Percentiles rank a stretch among this genome's conserved stretches.
Conservation (phyloP, 2,329 filamentous ascomycete species). For the Trichoderma sp. region DNA sequence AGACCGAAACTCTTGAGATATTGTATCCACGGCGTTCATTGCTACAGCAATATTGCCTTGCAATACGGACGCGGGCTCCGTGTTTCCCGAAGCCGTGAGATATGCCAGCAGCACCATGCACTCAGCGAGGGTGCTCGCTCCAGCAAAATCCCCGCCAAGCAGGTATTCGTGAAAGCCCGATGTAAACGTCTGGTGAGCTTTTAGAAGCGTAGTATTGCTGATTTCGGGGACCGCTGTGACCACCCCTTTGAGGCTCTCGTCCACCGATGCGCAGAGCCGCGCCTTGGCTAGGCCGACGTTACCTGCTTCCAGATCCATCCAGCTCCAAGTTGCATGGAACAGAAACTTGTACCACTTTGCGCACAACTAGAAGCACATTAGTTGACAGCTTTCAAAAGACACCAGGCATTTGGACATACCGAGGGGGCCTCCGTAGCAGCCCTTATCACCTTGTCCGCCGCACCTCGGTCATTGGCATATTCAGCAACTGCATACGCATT, state of each 20-base stretch:
- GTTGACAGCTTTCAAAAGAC: background rate
- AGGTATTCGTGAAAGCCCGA: conserved; percentile 59
- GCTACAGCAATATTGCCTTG: conserved; percentile 62
- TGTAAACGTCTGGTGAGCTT: conserved; percentile 54
- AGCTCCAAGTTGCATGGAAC: conserved; percentile 66
- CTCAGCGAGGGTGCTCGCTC: conserved; percentile 61
- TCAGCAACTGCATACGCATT: conserved; percentile 79
- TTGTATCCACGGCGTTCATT: conserved; percentile 46
- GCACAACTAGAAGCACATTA: conserved; percentile 32
- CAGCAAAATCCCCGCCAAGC: conserved; percentile 49
- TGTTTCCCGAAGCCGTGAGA: conserved; percentile 50
- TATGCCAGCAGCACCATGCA: conserved; percentile 69
- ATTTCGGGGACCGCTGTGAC: conserved; percentile 31
- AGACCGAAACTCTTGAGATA: conserved; percentile 48
- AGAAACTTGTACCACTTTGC: conserved; percentile 36
- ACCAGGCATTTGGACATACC: conserved; percentile 34
- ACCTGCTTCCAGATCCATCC: conserved; percentile 60
- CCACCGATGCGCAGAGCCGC: conserved; percentile 47
- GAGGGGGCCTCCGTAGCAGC: conserved; percentile 57
- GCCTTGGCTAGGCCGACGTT: conserved; percentile 41
- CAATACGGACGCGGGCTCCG: conserved; percentile 47
- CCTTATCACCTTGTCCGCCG: conserved; percentile 65
- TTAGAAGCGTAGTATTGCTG: conserved; percentile 52
- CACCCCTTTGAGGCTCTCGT: conserved; percentile 35
- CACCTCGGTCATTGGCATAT: conserved; percentile 53